A percentile compares a stretch with the other conserved stretches of the same genome.
These are phyloP conservation scores for Clitopilus hobsonii DNA, from an alignment of 768 basidiomycete species.

Conservation along the genomic window DNA sequence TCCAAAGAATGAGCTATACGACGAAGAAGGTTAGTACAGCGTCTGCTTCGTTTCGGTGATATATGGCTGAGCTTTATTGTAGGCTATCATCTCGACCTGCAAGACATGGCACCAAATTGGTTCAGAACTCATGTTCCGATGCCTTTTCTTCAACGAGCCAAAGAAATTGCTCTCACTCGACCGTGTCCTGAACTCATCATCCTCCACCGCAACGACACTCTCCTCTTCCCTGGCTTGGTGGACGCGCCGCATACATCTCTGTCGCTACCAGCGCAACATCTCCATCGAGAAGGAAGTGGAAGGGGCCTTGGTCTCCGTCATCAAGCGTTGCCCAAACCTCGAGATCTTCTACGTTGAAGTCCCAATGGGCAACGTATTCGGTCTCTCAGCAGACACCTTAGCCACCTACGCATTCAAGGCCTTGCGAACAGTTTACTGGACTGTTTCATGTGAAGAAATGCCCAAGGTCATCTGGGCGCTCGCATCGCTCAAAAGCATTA, in stretches of 20 bases:
- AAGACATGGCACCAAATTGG: slow-evolving; percentile 58
- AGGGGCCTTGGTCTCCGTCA: slow-evolving; percentile 50
- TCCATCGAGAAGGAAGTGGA: slow-evolving; percentile 48
- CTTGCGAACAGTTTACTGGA: slow-evolving; percentile 60
- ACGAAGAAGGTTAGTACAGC: slow-evolving; percentile 58
- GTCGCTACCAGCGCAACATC: slow-evolving; percentile 37
- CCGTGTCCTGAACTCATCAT: slow-evolving; percentile 42
- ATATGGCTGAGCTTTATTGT: no score
- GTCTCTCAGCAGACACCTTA: slow-evolving; percentile 61
- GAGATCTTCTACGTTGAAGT: slow-evolving; percentile 69
- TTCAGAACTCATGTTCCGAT: slow-evolving; percentile 64
- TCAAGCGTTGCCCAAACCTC: slow-evolving; percentile 66
- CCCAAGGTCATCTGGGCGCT: slow-evolving; percentile 73
- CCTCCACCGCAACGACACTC: slow-evolving; percentile 26
- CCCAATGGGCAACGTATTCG: slow-evolving; percentile 56
- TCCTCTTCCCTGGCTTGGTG: slow-evolving; percentile 62
- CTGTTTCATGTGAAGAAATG: slow-evolving; percentile 47
- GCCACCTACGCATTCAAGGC: slow-evolving; percentile 42
- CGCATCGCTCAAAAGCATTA: slow-evolving; percentile 52
- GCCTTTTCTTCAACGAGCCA: slow-evolving; percentile 63
- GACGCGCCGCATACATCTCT: slow-evolving; percentile 67
- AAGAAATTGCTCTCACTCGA: slow-evolving; percentile 48
- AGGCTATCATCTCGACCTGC: slow-evolving; percentile 71
- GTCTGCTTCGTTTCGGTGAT: no score
- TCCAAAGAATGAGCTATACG: slow-evolving; percentile 57